Conservation (phyloP, 1,139 yeast species). For the Blastobotrys aristatus region DNA sequence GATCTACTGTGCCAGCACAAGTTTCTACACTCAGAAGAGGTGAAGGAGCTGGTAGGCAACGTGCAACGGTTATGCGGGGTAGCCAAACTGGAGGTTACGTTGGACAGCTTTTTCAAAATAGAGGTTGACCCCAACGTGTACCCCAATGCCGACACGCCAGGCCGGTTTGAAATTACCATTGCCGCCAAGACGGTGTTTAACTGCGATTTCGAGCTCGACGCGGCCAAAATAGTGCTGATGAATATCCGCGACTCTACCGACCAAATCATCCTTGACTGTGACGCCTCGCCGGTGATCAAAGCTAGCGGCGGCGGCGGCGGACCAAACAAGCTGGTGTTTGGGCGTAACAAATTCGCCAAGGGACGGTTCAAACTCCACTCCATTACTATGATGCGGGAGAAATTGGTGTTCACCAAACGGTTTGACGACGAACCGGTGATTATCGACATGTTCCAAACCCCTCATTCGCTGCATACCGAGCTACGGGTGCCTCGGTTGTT, state of each 20-base stretch:
- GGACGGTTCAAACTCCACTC: slow-evolving; percentile 28
- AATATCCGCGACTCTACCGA: slow-evolving; percentile 9
- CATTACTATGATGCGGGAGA: slow-evolving; percentile 24
- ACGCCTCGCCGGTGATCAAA: background rate
- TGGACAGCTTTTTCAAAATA: slow-evolving; percentile 22
- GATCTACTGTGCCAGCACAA: slow-evolving; percentile 31
- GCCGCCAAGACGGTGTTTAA: background rate
- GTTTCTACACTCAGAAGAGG: slow-evolving; percentile 18
- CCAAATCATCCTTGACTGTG: background rate
- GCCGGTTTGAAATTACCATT: slow-evolving; percentile 2
- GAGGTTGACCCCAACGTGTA: slow-evolving; percentile 21
- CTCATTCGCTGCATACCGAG: slow-evolving; percentile 22
- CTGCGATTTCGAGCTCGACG: slow-evolving; percentile 18
- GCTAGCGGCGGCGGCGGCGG: too few relatives aligned
- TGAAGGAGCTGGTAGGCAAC: slow-evolving; percentile 19
- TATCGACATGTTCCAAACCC: slow-evolving; percentile 23
- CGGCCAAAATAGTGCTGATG: slow-evolving; percentile 14
- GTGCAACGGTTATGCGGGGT: slow-evolving; percentile 19
- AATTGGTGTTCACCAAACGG: slow-evolving; percentile 24
- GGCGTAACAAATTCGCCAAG: slow-evolving; percentile 19
- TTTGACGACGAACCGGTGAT: slow-evolving; percentile 19
- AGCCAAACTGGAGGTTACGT: slow-evolving; percentile 14
- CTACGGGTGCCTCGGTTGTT: slow-evolving; percentile 18
- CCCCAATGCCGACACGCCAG: background rate
- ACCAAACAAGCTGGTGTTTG: slow-evolving; percentile 7